Evolutionary conservation across 768 basidiomycete species (phyloP).

Genomic region (Agaricus blazei): DNA sequence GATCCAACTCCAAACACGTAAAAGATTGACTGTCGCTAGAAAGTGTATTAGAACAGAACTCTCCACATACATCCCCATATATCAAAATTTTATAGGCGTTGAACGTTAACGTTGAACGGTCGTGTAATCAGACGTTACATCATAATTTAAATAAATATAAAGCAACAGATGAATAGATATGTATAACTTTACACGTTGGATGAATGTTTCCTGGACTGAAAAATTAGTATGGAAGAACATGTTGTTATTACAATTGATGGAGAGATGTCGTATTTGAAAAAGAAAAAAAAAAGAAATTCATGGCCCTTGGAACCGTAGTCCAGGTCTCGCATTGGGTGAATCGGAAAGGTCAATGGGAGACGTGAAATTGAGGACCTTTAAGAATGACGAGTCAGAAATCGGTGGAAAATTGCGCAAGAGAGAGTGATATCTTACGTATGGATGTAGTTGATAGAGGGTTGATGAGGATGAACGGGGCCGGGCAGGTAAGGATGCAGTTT

Average conservation of each 20-base stretch:
- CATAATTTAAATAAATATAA: too few relatives aligned
- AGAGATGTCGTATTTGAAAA: background rate
- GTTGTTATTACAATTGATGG: background rate
- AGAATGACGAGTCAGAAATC: constrained; percentile 1
- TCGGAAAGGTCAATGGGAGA: constrained; percentile 39
- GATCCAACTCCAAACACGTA: too few relatives aligned
- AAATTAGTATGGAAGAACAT: background rate
- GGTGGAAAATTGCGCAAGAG: background rate
- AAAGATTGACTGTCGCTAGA: too few relatives aligned
- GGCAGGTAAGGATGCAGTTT: constrained; percentile 13
- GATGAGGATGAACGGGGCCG: constrained; percentile 3
- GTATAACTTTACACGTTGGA: too few relatives aligned
- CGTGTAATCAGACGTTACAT: too few relatives aligned
- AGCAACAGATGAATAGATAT: too few relatives aligned
- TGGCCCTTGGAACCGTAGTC: background rate
- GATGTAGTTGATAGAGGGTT: constrained; percentile 28
- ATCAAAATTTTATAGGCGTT: too few relatives aligned
- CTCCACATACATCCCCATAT: too few relatives aligned
- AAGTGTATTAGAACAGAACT: too few relatives aligned
- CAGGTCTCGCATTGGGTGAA: background rate
- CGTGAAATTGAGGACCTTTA: constrained; percentile 37
- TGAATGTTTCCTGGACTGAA: background rate
- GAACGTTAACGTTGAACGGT: too few relatives aligned
- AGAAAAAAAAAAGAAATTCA: background rate
- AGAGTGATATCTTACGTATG: constrained; percentile 29